phyloP scores from a whole-genome alignment of 306 rosid genomes.

The Parietaria judaica region DNA sequence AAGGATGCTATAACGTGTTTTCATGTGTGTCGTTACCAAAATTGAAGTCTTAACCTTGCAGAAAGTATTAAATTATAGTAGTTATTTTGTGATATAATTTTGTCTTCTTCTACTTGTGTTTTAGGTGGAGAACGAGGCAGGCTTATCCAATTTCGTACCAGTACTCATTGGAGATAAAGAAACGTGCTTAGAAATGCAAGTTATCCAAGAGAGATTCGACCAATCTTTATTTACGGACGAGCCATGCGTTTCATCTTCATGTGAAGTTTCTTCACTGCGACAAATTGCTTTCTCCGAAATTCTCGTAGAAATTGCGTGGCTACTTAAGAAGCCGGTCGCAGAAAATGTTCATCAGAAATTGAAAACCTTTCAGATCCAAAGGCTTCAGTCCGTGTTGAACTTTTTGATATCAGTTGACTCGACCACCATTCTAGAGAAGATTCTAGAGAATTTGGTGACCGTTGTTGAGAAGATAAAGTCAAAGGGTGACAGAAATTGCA shows the following conservation, averaged over 20 bases:
- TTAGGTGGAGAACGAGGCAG: conserved; percentile 95
- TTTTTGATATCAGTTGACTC: conserved; percentile 55
- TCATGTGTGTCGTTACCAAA: too few species aligned
- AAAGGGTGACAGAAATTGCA: conserved; percentile 20
- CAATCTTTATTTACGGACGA: conserved; percentile 35
- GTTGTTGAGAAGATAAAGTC: conserved; percentile 34
- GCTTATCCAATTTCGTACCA: conserved; percentile 86
- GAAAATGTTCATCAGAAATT: conserved; percentile 44
- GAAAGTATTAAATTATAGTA: neutral
- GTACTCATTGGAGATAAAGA: conserved; percentile 70
- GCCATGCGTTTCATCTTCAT: conserved; percentile 30
- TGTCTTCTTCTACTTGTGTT: conserved; percentile 11
- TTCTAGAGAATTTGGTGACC: conserved; percentile 45
- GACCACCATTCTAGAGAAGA: conserved; percentile 57
- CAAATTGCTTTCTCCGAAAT: conserved; percentile 50
- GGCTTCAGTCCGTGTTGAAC: conserved; percentile 61
- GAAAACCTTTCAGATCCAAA: conserved; percentile 55
- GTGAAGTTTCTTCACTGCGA: conserved; percentile 45
- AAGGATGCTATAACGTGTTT: neutral
- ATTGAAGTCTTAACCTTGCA: too few species aligned
- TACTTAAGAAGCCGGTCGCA: conserved; percentile 63
- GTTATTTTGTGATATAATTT: neutral
- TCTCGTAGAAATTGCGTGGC: conserved; percentile 81
- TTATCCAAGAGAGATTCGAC: conserved; percentile 45
- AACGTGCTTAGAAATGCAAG: conserved; percentile 70